These are phyloP conservation scores for Aureobasidium sp. DNA, from an alignment of 2,329 filamentous ascomycete genomes.

Conservation along the genomic window DNA sequence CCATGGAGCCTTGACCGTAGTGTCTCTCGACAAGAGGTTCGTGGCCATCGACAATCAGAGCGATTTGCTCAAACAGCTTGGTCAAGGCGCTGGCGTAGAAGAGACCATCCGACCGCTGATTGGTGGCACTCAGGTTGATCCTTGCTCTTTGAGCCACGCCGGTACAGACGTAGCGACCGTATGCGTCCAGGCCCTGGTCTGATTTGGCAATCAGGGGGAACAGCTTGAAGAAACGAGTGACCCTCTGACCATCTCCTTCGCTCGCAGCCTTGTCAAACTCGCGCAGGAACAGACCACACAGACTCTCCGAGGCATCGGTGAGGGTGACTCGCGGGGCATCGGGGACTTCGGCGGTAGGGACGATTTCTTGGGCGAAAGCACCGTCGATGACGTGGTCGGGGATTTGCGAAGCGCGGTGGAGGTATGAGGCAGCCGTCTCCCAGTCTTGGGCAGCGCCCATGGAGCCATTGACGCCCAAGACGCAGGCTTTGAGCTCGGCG, in stretches of 20 bases:
- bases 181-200: constrained; percentile 85
- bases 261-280: constrained; percentile 90
- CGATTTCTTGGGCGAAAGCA: constrained; percentile 81
- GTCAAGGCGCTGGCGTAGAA: constrained; percentile 90
- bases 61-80: constrained; percentile 93
- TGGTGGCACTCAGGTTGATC: constrained; percentile 62
- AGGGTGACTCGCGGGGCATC: constrained; percentile 83
- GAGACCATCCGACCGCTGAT: constrained; percentile 63
- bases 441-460: constrained; percentile 99
- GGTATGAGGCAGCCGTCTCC: constrained; percentile 89
- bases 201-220: constrained; percentile 88
- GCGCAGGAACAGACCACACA: constrained; percentile 82
- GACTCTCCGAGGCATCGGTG: constrained; percentile 74
- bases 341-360: constrained; percentile 90
- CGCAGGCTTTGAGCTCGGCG: constrained; percentile 90
- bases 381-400: constrained; percentile 73
- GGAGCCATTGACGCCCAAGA: constrained; percentile 84
- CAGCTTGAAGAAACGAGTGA: constrained; percentile 95
- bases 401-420: constrained; percentile 72
- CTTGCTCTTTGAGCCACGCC: constrained; percentile 81
- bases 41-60: constrained; percentile 89
- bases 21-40: constrained; percentile 85
- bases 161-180: constrained; percentile 91
- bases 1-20: constrained; percentile 89
- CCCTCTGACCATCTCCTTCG: constrained; percentile 77